A percentile compares a stretch with the other conserved stretches of the same genome.
These are phyloP conservation scores for Globisporangium emineosum DNA, from an alignment of 352 stramenopile genomes.

Conservation along the genomic window DNA sequence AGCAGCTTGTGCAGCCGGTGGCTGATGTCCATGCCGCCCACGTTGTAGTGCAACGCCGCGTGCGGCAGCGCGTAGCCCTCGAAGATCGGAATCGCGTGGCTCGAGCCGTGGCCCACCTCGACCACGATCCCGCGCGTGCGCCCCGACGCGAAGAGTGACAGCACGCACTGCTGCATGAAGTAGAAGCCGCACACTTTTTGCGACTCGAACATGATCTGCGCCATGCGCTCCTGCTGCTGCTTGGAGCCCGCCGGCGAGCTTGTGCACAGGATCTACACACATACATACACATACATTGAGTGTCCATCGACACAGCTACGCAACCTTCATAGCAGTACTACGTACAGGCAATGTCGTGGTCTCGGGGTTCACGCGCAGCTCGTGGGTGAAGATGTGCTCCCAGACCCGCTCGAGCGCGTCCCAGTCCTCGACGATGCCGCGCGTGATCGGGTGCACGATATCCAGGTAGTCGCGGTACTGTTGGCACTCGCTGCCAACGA, in stretches of 20 bases:
- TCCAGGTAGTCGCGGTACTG: conserved; percentile 69
- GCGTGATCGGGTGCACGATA: conserved; percentile 68
- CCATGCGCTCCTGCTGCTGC: conserved; percentile 75
- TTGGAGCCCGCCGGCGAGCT: conserved; percentile 51
- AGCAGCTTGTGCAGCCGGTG: conserved; percentile 68
- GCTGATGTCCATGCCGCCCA: conserved; percentile 77
- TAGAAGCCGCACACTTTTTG: conserved; percentile 83
- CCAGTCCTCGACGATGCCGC: conserved; percentile 81
- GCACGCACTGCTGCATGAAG: conserved; percentile 79
- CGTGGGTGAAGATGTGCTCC: conserved; percentile 81
- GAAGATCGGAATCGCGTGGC: conserved; percentile 85
- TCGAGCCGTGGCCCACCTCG: conserved; percentile 83
- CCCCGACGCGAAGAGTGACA: conserved; percentile 85
- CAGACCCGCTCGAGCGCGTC: conserved; percentile 84
- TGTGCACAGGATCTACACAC: conserved; percentile 56
- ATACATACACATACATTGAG: conserved; percentile 14
- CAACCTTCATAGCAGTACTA: neutral
- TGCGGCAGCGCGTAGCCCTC: conserved; percentile 81
- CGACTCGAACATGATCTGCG: conserved; percentile 86
- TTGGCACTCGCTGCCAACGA: conserved; percentile 59
- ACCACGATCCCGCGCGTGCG: conserved; percentile 84
- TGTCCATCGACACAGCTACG: neutral
- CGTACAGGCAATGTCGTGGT: conserved; percentile 47
- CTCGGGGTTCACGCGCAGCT: conserved; percentile 75
- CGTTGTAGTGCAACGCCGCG: conserved; percentile 59